Evolutionary conservation across 129 eudicot genomes (phyloP).

Genomic region (Ambrosia artemisiifolia): DNA sequence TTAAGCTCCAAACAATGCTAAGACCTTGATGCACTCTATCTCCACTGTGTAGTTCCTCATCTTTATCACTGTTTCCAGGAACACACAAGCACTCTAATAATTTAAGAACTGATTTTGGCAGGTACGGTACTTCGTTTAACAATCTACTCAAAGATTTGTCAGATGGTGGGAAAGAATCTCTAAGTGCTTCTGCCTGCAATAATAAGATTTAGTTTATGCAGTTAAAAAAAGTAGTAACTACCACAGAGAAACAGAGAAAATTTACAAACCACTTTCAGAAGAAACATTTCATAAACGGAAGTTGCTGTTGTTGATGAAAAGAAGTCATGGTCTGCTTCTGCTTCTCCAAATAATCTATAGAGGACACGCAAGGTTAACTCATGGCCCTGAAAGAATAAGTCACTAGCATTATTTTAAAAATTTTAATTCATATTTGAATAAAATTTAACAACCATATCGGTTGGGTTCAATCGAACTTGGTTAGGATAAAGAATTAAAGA

Average conservation of each 20-base stretch:
- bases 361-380: constrained; percentile 98
- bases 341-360: constrained; percentile 85
- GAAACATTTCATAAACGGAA: constrained; percentile 87
- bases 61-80: constrained; percentile 66
- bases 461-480: background rate
- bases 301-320: constrained; percentile 88
- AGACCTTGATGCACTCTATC: constrained; percentile 99
- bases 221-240: background rate
- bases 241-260: background rate
- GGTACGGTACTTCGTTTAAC: constrained; percentile 87
- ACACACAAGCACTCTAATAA: constrained; percentile 78
- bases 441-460: background rate
- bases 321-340: constrained; percentile 88
- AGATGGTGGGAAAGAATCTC: constrained; percentile 90
- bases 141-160: constrained; percentile 85
- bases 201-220: background rate
- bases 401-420: background rate
- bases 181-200: constrained; percentile 84
- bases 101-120: constrained; percentile 76
- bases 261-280: constrained; percentile 79
- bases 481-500: background rate
- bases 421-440: background rate
- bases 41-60: constrained; percentile 68
- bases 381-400: constrained; percentile 66
- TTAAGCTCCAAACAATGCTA: constrained; percentile 84